Evolutionary conservation across 768 basidiomycete species (phyloP).

Genomic region (Pseudohyphozyma bogoriensis): DNA sequence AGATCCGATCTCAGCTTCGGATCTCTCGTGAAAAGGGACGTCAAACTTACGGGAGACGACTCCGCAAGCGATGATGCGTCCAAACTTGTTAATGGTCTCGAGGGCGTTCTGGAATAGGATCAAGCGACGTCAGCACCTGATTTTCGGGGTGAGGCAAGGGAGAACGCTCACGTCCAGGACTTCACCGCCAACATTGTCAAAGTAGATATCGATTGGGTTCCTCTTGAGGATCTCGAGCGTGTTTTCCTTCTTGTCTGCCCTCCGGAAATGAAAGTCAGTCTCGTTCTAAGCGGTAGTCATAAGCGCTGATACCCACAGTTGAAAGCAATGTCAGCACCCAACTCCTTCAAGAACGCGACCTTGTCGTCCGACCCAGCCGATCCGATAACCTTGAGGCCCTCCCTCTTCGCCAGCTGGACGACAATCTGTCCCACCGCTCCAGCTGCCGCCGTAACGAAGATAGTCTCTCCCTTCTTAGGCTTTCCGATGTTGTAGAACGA

Average conservation of each 20-base stretch:
- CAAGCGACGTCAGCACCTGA: too few relatives aligned
- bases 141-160: too few relatives aligned
- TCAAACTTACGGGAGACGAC: conserved; percentile 4
- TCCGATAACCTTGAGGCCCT: conserved; percentile 54
- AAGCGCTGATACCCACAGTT: conserved; percentile 42
- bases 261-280: background rate
- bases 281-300: background rate
- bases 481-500: conserved; percentile 26
- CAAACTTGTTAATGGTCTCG: conserved; percentile 20
- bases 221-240: conserved; percentile 14
- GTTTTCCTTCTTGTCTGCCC: conserved; percentile 29
- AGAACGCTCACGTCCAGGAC: too few relatives aligned
- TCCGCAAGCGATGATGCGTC: conserved; percentile 29
- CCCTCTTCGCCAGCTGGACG: conserved; percentile 42
- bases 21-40: background rate
- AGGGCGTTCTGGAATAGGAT: conserved; percentile 33
- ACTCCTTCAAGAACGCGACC: conserved; percentile 49
- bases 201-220: conserved; percentile 30
- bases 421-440: conserved; percentile 57
- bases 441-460: conserved; percentile 36
- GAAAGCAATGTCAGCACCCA: conserved; percentile 61
- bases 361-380: conserved; percentile 64
- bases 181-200: conserved; percentile 33
- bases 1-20: background rate
- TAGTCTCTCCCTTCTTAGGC: conserved; percentile 49